Evolutionary conservation across 2,329 filamentous ascomycete species (phyloP).

Genomic region (Arthrobotrys conoides): DNA sequence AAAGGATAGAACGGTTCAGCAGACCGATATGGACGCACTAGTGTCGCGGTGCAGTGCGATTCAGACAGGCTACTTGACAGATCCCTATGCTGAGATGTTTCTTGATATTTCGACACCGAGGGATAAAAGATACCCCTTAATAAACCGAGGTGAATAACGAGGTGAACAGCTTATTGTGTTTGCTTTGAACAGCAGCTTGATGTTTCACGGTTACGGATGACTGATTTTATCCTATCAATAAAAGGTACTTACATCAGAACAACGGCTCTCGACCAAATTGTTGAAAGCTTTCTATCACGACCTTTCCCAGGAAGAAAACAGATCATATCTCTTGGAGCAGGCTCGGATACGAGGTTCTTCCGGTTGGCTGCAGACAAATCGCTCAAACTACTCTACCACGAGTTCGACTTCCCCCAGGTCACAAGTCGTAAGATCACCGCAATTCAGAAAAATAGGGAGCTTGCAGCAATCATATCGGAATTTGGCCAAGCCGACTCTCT

Average conservation of each 20-base stretch:
- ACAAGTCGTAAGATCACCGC: constrained; percentile 63
- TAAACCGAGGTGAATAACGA: constrained; percentile 82
- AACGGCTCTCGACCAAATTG: constrained; percentile 82
- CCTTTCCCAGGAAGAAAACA: constrained; percentile 72
- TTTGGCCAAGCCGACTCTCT: not conserved
- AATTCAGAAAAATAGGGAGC: constrained; percentile 49
- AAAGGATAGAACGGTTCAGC: constrained; percentile 83
- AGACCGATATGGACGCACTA: constrained; percentile 91
- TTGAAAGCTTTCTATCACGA: constrained; percentile 77
- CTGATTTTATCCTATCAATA: constrained; percentile 23
- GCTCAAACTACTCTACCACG: constrained; percentile 80
- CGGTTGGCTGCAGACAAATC: constrained; percentile 73
- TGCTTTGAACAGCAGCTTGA: constrained; percentile 20
- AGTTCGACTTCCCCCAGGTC: constrained; percentile 82
- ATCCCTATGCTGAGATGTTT: constrained; percentile 82
- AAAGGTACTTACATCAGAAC: constrained; percentile 94
- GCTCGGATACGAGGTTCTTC: constrained; percentile 91
- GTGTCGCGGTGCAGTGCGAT: constrained; percentile 91
- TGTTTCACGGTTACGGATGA: not conserved
- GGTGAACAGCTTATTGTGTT: constrained; percentile 35
- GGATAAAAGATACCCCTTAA: constrained; percentile 82
- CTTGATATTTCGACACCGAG: constrained; percentile 70
- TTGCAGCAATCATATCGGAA: constrained; percentile 47
- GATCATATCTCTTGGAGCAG: constrained; percentile 91
- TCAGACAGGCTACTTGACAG: constrained; percentile 84